A percentile compares a stretch with the other conserved stretches of the same genome.
Evolutionary conservation across 176 grass and related monocot species (phyloP).

Genomic region (Bolboschoenus planiculmis): DNA sequence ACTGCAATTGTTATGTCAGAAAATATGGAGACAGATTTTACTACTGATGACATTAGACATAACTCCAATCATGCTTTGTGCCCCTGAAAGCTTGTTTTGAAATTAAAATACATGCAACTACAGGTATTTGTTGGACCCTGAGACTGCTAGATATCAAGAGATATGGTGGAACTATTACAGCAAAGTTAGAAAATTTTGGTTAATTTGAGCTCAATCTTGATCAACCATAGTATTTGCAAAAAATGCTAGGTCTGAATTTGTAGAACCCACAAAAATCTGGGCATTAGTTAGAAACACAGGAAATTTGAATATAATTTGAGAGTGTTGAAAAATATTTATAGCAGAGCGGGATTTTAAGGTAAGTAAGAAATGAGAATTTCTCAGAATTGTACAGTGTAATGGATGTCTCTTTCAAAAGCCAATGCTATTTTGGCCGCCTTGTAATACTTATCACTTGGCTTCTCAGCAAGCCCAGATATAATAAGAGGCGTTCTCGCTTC

Average conservation of each 20-base stretch:
- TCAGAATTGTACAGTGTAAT: conserved; percentile 73
- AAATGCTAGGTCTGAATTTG: not conserved
- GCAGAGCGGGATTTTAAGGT: conserved; percentile 14
- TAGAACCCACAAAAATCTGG: not conserved
- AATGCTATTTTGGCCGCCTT: conserved; percentile 96
- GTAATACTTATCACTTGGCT: conserved; percentile 86
- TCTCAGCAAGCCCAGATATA: conserved; percentile 89
- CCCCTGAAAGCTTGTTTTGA: not conserved
- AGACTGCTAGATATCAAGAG: not conserved
- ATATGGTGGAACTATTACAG: not conserved
- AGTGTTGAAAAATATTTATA: not conserved
- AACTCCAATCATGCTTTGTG: not conserved
- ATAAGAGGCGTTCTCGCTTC: conserved; percentile 98
- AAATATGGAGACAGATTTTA: not conserved
- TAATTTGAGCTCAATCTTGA: not conserved
- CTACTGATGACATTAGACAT: not conserved
- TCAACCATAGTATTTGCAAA: not conserved
- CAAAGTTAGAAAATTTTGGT: not conserved
- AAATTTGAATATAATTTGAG: not conserved
- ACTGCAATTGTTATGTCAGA: not conserved
- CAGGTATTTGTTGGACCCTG: not conserved
- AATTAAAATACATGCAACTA: not conserved
- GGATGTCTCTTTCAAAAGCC: conserved; percentile 85
- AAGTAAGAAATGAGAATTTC: conserved; percentile 6
- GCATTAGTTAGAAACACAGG: not conserved